Evolutionary conservation across 179 eudicot genomes (phyloP).

Genomic region (Camellia oleifera): DNA sequence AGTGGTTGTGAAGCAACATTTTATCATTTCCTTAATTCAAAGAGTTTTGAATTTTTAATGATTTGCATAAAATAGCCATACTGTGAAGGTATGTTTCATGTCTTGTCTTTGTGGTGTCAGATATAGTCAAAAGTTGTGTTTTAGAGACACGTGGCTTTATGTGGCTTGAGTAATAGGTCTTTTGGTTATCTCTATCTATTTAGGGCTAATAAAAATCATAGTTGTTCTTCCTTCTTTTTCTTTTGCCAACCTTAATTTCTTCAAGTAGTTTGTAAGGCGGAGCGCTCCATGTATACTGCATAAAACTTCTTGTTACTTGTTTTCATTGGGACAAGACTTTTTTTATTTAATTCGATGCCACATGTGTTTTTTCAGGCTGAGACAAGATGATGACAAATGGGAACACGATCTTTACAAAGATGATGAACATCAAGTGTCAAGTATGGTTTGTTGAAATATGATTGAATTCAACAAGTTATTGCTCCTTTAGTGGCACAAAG

Average conservation of each 20-base stretch:
- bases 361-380: constrained; percentile 62
- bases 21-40: not conserved
- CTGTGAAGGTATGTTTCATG: too few relatives aligned
- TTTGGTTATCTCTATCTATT: not conserved
- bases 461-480: constrained; percentile 19
- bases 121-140: not conserved
- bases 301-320: not conserved
- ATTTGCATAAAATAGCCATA: not conserved
- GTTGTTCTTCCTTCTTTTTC: not conserved
- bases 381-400: constrained; percentile 95
- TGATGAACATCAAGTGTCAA: constrained; percentile 45
- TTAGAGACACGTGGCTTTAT: not conserved
- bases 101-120: not conserved
- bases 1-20: not conserved
- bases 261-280: not conserved
- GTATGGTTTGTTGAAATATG: constrained; percentile 41
- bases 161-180: not conserved
- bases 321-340: not conserved
- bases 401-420: constrained; percentile 77
- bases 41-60: not conserved
- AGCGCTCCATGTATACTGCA: not conserved
- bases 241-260: not conserved
- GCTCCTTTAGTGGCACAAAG: not conserved
- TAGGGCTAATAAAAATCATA: not conserved
- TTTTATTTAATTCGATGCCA: constrained; percentile 7